These are phyloP conservation scores for Hericium rajendrae DNA, from an alignment of 768 basidiomycete genomes.

Conservation along the genomic window DNA sequence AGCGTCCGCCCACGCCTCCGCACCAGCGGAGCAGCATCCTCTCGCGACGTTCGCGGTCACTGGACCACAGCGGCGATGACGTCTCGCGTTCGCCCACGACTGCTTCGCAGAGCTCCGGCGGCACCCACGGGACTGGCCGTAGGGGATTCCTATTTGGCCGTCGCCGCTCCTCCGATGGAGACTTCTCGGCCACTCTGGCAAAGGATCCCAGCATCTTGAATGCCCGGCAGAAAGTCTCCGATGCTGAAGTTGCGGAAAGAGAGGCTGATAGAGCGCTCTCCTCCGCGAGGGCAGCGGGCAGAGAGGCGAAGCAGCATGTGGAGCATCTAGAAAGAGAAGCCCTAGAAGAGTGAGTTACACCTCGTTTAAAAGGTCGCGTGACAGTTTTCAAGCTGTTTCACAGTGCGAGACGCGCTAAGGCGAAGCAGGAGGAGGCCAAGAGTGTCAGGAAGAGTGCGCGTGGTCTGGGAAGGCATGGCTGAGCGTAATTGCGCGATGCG, in stretches of 20 bases:
- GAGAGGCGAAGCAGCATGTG: slow-evolving; percentile 5
- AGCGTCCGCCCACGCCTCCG: slow-evolving; percentile 11
- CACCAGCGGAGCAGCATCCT: slow-evolving; percentile 17
- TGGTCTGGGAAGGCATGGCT: slow-evolving; percentile 8
- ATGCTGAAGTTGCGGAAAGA: slow-evolving; percentile 3
- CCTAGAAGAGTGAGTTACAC: slow-evolving; percentile 1
- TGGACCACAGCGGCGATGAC: slow-evolving; percentile 2
- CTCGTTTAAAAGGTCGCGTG: not conserved
- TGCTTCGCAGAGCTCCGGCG: slow-evolving; percentile 8
- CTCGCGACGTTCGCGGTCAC: slow-evolving; percentile 15
- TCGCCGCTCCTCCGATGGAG: slow-evolving; percentile 18
- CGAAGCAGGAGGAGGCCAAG: slow-evolving; percentile 3
- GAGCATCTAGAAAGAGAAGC: slow-evolving; percentile 1
- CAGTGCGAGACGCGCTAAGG: slow-evolving; percentile 2
- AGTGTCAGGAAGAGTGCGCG: slow-evolving; percentile 2
- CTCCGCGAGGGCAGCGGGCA: not conserved
- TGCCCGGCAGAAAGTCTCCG: slow-evolving; percentile 33
- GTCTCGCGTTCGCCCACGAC: not conserved
- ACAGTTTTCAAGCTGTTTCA: not conserved
- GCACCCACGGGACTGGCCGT: slow-evolving; percentile 1
- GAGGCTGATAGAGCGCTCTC: slow-evolving; percentile 1
- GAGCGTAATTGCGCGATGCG: not conserved
- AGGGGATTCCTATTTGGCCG: slow-evolving; percentile 18
- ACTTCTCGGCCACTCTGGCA: slow-evolving; percentile 11
- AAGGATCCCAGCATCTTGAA: slow-evolving; percentile 36